Conservation (phyloP, 805 yeast genomes). For the Metschnikowia matae region DNA sequence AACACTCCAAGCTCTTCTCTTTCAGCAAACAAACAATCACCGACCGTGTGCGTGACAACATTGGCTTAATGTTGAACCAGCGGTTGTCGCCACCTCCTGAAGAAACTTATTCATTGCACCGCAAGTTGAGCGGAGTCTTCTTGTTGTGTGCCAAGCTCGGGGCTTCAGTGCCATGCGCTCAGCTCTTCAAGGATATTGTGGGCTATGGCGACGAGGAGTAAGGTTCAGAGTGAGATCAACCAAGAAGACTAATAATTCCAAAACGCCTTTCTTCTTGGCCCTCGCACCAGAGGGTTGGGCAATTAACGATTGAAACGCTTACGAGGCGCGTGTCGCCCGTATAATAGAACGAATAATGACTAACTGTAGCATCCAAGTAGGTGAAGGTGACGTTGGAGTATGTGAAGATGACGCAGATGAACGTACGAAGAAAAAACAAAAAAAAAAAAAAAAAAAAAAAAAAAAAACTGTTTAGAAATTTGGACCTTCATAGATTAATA, state of each 20-base stretch:
- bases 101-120: constrained; percentile 93
- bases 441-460: no score
- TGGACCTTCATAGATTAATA: no score
- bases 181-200: constrained; percentile 71
- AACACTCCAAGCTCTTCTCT: constrained; percentile 55
- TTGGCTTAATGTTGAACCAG: constrained; percentile 85
- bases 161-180: constrained; percentile 78
- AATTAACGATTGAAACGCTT: constrained; percentile 1
- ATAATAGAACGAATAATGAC: constrained; percentile 1
- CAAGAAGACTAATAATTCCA: constrained; percentile 1
- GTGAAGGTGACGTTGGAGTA: no score
- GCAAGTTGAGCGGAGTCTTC: constrained; percentile 93
- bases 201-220: constrained; percentile 37
- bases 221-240: background rate
- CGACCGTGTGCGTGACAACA: constrained; percentile 84
- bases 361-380: no score
- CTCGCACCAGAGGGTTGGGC: background rate
- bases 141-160: constrained; percentile 79
- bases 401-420: no score
- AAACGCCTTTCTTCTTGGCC: constrained; percentile 1
- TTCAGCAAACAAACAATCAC: constrained; percentile 87
- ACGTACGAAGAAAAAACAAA: no score
- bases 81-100: constrained; percentile 97
- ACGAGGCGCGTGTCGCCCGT: background rate
- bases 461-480: no score